These are phyloP conservation scores for Phalaenopsis aphrodite DNA, from an alignment of 106 monocot species.

Conservation along the genomic window DNA sequence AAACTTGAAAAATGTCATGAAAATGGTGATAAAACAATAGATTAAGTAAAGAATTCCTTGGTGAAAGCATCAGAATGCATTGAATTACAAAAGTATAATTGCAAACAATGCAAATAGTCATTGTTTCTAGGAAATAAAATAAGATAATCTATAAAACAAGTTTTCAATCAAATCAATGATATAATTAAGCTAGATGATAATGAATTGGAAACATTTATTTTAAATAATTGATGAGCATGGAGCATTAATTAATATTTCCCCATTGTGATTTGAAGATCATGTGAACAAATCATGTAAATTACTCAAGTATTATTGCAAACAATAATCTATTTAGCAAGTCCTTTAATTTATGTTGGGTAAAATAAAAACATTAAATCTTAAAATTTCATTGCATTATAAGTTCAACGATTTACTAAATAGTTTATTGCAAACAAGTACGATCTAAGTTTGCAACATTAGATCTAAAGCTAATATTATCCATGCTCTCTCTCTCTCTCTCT, in stretches of 20 bases:
- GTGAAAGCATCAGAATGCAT: neutral
- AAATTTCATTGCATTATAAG: too few species aligned
- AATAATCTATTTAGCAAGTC: too few species aligned
- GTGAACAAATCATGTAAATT: neutral
- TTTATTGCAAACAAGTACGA: too few species aligned
- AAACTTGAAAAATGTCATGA: neutral
- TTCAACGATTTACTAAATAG: too few species aligned
- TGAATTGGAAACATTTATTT: neutral
- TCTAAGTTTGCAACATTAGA: too few species aligned
- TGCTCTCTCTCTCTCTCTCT: too few species aligned
- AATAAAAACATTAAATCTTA: too few species aligned
- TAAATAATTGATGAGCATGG: neutral
- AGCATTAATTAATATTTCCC: neutral
- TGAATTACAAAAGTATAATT: neutral
- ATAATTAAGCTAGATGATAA: neutral
- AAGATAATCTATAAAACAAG: neutral
- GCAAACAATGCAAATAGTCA: neutral
- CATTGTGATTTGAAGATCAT: neutral
- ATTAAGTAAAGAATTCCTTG: neutral
- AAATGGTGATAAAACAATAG: too few species aligned
- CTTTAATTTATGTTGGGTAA: too few species aligned
- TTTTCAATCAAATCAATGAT: neutral
- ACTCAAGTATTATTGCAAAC: too few species aligned
- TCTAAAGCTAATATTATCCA: too few species aligned
- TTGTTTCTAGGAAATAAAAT: neutral